phyloP scores from a whole-genome alignment of 495 filamentous ascomycete genomes.

The Xylaria grammica region DNA sequence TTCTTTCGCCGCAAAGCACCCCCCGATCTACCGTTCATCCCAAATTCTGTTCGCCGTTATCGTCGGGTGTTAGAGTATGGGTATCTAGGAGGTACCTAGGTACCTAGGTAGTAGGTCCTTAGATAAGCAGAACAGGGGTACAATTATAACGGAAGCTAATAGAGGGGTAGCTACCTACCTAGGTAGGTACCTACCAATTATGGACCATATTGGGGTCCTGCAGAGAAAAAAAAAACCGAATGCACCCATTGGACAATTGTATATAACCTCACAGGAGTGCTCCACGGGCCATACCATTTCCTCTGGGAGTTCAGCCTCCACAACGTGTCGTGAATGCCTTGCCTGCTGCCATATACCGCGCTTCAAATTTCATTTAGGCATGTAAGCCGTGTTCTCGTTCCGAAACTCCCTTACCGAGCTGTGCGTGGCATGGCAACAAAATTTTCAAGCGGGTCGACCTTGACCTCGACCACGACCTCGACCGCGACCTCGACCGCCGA shows the following conservation, averaged over 20 bases:
- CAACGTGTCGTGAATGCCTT: slow-evolving; percentile 26
- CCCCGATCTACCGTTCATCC: too few species aligned
- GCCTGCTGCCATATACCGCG: background rate
- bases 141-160: too few species aligned
- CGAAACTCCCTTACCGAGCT: slow-evolving; percentile 23
- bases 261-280: background rate
- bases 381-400: slow-evolving; percentile 23
- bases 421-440: slow-evolving; percentile 28
- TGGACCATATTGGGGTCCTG: background rate
- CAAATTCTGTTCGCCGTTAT: too few species aligned
- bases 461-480: slow-evolving; percentile 9
- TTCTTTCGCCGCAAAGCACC: too few species aligned
- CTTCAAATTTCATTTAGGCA: slow-evolving; percentile 16
- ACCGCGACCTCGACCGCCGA: slow-evolving; percentile 33
- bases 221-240: background rate
- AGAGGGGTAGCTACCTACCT: slow-evolving; percentile 4
- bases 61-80: too few species aligned
- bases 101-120: too few species aligned
- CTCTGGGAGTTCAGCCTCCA: background rate
- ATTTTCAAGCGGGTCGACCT: slow-evolving; percentile 19
- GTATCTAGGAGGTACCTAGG: too few species aligned
- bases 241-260: background rate
- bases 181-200: too few species aligned
- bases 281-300: background rate
- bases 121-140: too few species aligned